Percentiles rank a stretch among this genome's conserved stretches.
Evolutionary conservation across 805 yeast species (phyloP).

Genomic region (Wickerhamomyces queroliae): DNA sequence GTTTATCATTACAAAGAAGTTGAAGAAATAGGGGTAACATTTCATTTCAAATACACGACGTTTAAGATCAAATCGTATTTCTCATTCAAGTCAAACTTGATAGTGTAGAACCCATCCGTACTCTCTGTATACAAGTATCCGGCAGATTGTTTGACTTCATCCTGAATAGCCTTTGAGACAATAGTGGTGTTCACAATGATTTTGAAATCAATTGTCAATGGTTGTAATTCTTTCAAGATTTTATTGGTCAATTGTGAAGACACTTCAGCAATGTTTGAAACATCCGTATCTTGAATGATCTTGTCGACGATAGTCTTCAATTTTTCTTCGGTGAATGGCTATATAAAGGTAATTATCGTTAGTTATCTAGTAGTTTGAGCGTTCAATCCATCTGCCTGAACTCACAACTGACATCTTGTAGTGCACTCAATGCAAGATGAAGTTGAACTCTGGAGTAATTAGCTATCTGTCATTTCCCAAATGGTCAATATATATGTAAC

Average conservation of each 20-base stretch:
- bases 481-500: no score
- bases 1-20: background rate
- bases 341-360: no score
- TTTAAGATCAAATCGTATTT: conserved; percentile 14
- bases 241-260: conserved; percentile 19
- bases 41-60: background rate
- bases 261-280: conserved; percentile 11
- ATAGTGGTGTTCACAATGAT: conserved; percentile 42
- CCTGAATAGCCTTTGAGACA: conserved; percentile 17
- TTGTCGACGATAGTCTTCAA: background rate
- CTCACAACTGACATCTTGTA: no score
- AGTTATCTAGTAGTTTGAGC: no score
- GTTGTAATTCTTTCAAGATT: conserved; percentile 30
- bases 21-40: background rate
- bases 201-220: conserved; percentile 49
- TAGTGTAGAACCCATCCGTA: conserved; percentile 46
- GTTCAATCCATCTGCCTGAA: no score
- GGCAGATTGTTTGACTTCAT: conserved; percentile 28
- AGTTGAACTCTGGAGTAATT: background rate
- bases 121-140: conserved; percentile 54
- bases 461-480: no score
- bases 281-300: conserved; percentile 2
- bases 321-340: background rate
- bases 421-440: no score
- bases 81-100: conserved; percentile 23